Base-by-base conservation (phyloP, 2,329 filamentous ascomycete genomes). In the Aspergillus sp. region DNA sequence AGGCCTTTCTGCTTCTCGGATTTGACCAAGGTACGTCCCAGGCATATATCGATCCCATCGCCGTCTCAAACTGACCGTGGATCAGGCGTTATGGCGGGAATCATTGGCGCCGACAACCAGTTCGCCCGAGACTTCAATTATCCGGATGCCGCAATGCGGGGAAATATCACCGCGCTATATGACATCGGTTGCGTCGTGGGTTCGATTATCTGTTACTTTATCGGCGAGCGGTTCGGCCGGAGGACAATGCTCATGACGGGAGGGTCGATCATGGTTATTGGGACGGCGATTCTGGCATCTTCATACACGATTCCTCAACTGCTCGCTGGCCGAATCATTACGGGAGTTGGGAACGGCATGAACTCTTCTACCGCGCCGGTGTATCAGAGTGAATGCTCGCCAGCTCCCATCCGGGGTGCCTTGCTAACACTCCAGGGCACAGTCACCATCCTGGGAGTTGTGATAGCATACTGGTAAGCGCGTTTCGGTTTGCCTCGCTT, bases 311-410 rank as follows among this genome's bases (percentile, higher is more conserved):
- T 68, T 1, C 53, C 53, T 0, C 66, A 69, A 36, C 49, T 71
- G 27, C 64, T 71, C n/a, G 55, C 60, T 13, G 68, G 65, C 0
- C 50, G 67, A 6, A 64, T 69, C 33, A 51, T 69, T 11, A 67
- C 66, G 1, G 66, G 66, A 0, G 45, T 70, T 47, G 45, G 47
- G 0, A 48, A 48, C 13, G 45, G 47, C n/a, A 45, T 47, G 40
- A 49, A 49, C 31, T 47, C 42, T 4, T 47, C 43, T 3, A 49
- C 47, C 0, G 47, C 45, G 0, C 45, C 45, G 1, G 45, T 49
- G 0, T 61, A 51, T 26, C 55, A 58, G 33, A 51, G 50, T 3
- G 56, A 61, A 31, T 45, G 46, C 30, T 42, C 46, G 2, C 50
- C 53, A 0, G 44, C 47, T 1, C 30, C 41, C 2, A 45, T 44